Conservation (phyloP, 202 grass and related monocot species). For the Sporobolus alterniflorus region DNA sequence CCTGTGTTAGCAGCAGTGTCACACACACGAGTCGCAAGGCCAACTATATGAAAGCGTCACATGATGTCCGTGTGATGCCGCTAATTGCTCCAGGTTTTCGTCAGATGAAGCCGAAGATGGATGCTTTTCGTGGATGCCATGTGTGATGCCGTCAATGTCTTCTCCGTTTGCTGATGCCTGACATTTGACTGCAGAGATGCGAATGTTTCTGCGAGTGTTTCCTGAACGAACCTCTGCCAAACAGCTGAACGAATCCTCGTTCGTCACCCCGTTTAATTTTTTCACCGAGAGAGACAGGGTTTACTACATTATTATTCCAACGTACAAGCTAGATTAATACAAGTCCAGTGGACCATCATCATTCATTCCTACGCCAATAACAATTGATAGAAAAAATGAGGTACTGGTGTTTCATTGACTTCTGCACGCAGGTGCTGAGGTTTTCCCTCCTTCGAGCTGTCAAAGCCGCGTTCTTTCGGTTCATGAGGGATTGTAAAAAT, state of each 20-base stretch:
- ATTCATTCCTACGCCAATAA: not conserved
- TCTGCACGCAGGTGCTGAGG: not conserved
- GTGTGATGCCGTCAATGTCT: not conserved
- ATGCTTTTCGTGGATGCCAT: not conserved
- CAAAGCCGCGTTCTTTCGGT: not conserved
- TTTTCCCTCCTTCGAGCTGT: not conserved
- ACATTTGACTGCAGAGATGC: constrained; percentile 2
- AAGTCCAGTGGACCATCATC: not conserved
- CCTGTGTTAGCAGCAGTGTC: not conserved
- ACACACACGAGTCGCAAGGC: not conserved
- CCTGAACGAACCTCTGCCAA: not conserved
- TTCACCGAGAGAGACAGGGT: not conserved
- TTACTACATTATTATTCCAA: not conserved
- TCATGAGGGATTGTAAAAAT: not conserved
- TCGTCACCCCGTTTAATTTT: not conserved
- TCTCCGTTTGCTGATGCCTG: not conserved
- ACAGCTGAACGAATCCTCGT: constrained; percentile 16
- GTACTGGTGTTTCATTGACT: not conserved
- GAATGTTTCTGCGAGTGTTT: not conserved
- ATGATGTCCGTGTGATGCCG: not conserved
- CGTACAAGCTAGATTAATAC: not conserved
- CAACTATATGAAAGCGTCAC: not conserved
- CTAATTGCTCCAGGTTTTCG: constrained; percentile 16
- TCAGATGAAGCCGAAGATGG: not conserved
- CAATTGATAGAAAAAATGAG: not conserved